phyloP scores from a whole-genome alignment of 176 grass and related monocot species.

The Panicum miliaceum region DNA sequence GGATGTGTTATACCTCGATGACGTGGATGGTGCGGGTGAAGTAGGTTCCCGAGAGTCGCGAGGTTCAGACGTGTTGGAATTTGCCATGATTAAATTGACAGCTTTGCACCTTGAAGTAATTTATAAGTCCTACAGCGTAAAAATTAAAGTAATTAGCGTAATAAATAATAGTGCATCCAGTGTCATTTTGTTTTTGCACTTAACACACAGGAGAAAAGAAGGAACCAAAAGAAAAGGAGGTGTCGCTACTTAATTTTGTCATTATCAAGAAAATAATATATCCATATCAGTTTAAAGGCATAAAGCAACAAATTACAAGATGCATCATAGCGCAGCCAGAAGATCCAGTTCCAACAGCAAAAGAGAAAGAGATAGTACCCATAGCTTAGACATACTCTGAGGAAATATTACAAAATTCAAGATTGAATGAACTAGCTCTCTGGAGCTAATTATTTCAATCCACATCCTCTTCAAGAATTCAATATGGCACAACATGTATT shows the following conservation, averaged over 20 bases:
- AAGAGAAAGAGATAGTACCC: conserved; percentile 13
- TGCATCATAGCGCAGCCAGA: conserved; percentile 16
- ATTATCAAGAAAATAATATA: conserved; percentile 34
- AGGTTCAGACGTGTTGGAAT: conserved; percentile 44
- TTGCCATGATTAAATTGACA: conserved; percentile 57
- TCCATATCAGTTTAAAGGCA: conserved; percentile 5
- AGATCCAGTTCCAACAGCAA: conserved; percentile 18
- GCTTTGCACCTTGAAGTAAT: conserved; percentile 31
- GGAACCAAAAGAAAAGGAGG: neutral
- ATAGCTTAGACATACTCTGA: conserved; percentile 24
- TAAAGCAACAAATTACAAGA: conserved; percentile 23
- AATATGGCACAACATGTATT: neutral
- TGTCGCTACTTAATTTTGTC: conserved; percentile 24
- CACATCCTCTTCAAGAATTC: conserved; percentile 1
- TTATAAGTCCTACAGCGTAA: conserved; percentile 39
- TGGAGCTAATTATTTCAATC: neutral
- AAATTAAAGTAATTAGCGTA: conserved; percentile 36
- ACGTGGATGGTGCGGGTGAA: conserved; percentile 72
- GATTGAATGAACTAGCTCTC: neutral
- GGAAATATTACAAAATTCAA: conserved; percentile 8
- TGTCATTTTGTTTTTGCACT: conserved; percentile 3
- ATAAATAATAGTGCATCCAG: conserved; percentile 8
- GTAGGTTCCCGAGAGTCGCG: conserved; percentile 40
- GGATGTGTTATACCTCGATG: conserved; percentile 70
- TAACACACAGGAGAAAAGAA: conserved; percentile 14